Evolutionary conservation across 805 yeast species (phyloP).

Genomic region (Kodamaea laetipori): DNA sequence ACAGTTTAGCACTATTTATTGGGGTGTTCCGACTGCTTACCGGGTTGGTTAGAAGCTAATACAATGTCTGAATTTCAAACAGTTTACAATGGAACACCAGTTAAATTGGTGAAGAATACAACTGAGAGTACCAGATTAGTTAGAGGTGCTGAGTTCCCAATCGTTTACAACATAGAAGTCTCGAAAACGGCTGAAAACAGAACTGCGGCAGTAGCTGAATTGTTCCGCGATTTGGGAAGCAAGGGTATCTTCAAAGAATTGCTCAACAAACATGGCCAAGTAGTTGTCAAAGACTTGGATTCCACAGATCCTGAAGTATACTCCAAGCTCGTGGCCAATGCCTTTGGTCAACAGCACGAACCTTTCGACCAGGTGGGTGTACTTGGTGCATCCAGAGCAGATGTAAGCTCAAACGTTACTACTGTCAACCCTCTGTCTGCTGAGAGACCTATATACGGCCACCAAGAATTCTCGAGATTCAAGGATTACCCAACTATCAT

Average conservation of each 20-base stretch:
- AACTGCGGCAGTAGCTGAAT: slow-evolving; percentile 1
- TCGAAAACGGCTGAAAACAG: not conserved
- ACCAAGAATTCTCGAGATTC: slow-evolving; percentile 27
- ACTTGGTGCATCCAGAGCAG: slow-evolving; percentile 12
- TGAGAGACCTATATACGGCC: slow-evolving; percentile 16
- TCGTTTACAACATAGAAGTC: slow-evolving; percentile 1
- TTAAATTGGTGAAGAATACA: not conserved
- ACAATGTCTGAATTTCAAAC: not conserved
- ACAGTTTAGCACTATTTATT: no score
- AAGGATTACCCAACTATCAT: slow-evolving; percentile 21
- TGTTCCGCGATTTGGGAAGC: slow-evolving; percentile 10
- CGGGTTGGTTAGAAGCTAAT: no score
- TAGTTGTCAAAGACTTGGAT: slow-evolving; percentile 11
- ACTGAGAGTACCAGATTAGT: slow-evolving; percentile 4
- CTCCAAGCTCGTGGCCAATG: slow-evolving; percentile 7
- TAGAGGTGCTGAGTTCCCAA: slow-evolving; percentile 13
- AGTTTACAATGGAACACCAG: not conserved
- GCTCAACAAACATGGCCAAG: slow-evolving; percentile 12
- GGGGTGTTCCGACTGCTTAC: no score
- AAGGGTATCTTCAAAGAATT: slow-evolving; percentile 9
- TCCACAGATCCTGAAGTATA: slow-evolving; percentile 12
- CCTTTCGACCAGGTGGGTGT: slow-evolving; percentile 15
- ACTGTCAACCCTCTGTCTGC: slow-evolving; percentile 16
- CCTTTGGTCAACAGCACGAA: slow-evolving; percentile 10
- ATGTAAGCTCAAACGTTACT: slow-evolving; percentile 10